Evolutionary conservation across 2,329 filamentous ascomycete species (phyloP).

Genomic region (Hymenoscyphus fraxineus): DNA sequence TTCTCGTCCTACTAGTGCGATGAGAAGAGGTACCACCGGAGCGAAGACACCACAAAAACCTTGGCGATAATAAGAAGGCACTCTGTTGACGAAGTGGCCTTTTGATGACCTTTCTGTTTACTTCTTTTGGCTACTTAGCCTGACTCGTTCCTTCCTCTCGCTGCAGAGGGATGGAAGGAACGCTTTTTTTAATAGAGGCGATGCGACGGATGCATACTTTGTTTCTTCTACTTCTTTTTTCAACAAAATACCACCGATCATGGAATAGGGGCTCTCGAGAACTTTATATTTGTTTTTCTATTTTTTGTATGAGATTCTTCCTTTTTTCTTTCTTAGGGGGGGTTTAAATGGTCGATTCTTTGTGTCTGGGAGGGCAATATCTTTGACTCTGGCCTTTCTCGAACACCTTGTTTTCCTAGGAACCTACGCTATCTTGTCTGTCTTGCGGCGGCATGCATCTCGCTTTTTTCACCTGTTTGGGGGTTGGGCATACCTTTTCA

Average conservation of each 20-base stretch:
- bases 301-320: not conserved
- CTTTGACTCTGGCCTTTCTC: not conserved
- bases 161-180: not conserved
- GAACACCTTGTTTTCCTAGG: not conserved
- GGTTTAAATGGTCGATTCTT: not conserved
- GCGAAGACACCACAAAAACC: constrained; percentile 25
- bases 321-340: not conserved
- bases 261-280: not conserved
- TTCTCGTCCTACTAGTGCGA: constrained; percentile 44
- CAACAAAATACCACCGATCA: not conserved
- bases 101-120: not conserved
- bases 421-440: not conserved
- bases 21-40: constrained; percentile 31
- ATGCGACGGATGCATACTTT: not conserved
- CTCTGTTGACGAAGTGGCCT: not conserved
- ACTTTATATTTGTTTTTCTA: not conserved
- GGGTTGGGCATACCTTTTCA: too few species aligned
- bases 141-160: not conserved
- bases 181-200: not conserved
- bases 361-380: not conserved
- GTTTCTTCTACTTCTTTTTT: not conserved
- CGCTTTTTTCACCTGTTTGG: too few species aligned
- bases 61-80: constrained; percentile 20
- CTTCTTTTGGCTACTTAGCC: constrained; percentile 3
- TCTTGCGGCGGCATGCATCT: too few species aligned